Percentiles rank a stretch among this genome's conserved stretches.
phyloP scores from a whole-genome alignment of 2,329 filamentous ascomycete species.

The Diaporthe sp. region DNA sequence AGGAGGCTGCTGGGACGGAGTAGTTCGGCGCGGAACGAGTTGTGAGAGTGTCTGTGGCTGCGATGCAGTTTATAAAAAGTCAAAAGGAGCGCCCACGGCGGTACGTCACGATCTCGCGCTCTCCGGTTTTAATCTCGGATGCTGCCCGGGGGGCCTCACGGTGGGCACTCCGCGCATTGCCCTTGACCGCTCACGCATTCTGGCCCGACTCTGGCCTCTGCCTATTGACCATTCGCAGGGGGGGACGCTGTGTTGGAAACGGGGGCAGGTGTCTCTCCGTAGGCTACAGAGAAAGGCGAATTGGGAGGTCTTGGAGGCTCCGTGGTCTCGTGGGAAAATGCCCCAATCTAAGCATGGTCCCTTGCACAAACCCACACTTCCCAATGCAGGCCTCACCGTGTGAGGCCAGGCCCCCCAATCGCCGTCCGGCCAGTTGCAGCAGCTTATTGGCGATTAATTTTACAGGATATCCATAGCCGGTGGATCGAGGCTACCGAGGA shows the following conservation, averaged over 20 bases:
- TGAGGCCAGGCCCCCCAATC: neutral
- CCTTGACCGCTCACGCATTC: conserved; percentile 33
- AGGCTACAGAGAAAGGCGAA: neutral
- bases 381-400: conserved; percentile 22
- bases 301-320: conserved; percentile 18
- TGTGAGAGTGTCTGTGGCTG: conserved; percentile 20
- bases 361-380: conserved; percentile 25
- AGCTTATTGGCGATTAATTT: conserved; percentile 28
- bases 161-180: conserved; percentile 1
- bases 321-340: conserved; percentile 20
- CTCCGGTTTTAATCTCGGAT: conserved; percentile 37
- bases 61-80: conserved; percentile 30
- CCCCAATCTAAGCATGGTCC: conserved; percentile 25
- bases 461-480: conserved; percentile 11
- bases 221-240: conserved; percentile 16
- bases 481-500: conserved; percentile 28
- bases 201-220: conserved; percentile 12
- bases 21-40: conserved; percentile 2
- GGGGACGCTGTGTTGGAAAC: conserved; percentile 11
- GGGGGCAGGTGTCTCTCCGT: neutral
- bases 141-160: conserved; percentile 8
- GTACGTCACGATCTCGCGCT: conserved; percentile 35
- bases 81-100: conserved; percentile 9
- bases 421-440: conserved; percentile 1
- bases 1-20: conserved; percentile 8